phyloP scores from a whole-genome alignment of 768 basidiomycete genomes.

The Leccinellum albellum region DNA sequence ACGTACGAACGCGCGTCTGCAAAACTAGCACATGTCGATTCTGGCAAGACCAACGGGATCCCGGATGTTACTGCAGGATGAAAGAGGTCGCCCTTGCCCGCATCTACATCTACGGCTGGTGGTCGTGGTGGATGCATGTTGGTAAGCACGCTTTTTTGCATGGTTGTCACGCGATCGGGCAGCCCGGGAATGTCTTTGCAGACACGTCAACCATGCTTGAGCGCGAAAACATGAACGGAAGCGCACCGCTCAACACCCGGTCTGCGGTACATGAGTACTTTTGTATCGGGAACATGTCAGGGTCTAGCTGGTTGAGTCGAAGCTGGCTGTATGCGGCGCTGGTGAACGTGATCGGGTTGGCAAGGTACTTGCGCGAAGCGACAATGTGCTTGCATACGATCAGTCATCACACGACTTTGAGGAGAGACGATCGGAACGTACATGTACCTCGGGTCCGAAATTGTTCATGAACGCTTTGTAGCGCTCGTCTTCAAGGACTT shows the following conservation, averaged over 20 bases:
- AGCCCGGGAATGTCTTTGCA: slow-evolving; percentile 38
- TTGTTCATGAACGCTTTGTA: slow-evolving; percentile 72
- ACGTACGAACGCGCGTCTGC: slow-evolving; percentile 30
- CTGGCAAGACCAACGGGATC: slow-evolving; percentile 18
- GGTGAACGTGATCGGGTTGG: slow-evolving; percentile 71
- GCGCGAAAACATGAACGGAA: not conserved
- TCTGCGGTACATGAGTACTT: slow-evolving; percentile 44
- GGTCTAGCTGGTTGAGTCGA: slow-evolving; percentile 67
- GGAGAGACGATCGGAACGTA: slow-evolving; percentile 32
- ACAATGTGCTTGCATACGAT: slow-evolving; percentile 62
- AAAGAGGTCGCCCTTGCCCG: slow-evolving; percentile 29
- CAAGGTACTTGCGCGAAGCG: slow-evolving; percentile 55
- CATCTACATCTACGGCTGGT: slow-evolving; percentile 34
- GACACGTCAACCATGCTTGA: not conserved
- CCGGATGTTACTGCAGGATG: slow-evolving; percentile 22
- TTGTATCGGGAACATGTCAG: slow-evolving; percentile 68
- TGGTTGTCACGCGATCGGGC: slow-evolving; percentile 41
- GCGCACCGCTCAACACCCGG: slow-evolving; percentile 36
- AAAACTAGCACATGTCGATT: slow-evolving; percentile 38
- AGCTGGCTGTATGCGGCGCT: slow-evolving; percentile 70
- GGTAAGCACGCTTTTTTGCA: slow-evolving; percentile 41
- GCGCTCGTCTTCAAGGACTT: slow-evolving; percentile 62
- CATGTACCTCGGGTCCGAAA: slow-evolving; percentile 59
- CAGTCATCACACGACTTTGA: not conserved
- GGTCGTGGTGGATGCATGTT: slow-evolving; percentile 45